phyloP scores from a whole-genome alignment of 352 stramenopile genomes.

The Globisporangium megalacanthum region DNA sequence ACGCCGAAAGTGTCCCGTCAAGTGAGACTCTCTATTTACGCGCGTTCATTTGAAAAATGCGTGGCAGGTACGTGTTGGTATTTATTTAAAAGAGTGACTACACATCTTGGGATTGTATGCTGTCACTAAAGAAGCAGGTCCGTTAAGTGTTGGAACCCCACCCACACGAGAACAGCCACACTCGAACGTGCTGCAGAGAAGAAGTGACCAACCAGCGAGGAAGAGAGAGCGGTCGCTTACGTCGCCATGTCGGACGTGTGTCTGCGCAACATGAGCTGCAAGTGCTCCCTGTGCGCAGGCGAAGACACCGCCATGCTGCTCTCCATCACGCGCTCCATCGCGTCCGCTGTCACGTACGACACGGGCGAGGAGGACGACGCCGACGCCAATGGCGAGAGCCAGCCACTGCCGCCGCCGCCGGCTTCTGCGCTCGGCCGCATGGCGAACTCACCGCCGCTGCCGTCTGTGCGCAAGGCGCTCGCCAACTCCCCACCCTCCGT shows the following conservation, averaged over 20 bases:
- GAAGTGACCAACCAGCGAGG: background rate
- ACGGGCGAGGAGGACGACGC: conserved; percentile 36
- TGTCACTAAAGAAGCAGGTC: too few species aligned
- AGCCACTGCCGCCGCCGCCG: conserved; percentile 18
- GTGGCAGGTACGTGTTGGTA: too few species aligned
- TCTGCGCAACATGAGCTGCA: conserved; percentile 85
- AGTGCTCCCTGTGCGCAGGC: conserved; percentile 71
- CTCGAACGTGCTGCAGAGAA: background rate
- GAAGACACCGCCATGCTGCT: conserved; percentile 75
- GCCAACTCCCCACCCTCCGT: conserved; percentile 24
- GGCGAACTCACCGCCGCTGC: conserved; percentile 39
- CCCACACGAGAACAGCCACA: too few species aligned
- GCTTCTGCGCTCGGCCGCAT: conserved; percentile 18
- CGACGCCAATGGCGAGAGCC: background rate
- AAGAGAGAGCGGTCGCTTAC: background rate
- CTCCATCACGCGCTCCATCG: conserved; percentile 77
- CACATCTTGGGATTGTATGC: too few species aligned
- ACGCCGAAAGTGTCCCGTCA: background rate
- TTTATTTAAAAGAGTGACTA: background rate
- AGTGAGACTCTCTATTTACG: background rate
- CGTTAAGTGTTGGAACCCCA: too few species aligned
- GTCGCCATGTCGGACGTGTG: conserved; percentile 71
- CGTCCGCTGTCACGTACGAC: conserved; percentile 74
- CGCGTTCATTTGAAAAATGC: background rate
- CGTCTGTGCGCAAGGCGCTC: conserved; percentile 9